Conservation (phyloP, 139 green algal genomes). For the Chara braunii region DNA sequence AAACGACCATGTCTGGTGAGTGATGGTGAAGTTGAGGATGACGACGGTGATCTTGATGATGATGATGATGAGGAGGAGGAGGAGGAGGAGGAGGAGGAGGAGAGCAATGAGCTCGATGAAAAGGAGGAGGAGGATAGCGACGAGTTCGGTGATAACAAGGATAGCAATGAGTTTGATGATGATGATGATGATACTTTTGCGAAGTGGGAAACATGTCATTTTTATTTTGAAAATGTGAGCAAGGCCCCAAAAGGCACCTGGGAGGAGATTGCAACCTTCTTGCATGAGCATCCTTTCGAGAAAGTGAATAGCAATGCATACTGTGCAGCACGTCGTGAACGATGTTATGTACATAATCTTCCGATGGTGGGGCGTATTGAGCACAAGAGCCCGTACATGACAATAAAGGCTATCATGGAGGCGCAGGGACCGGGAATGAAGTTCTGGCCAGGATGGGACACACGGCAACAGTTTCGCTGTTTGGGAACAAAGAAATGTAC, state of each 20-base stretch:
- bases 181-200: background rate
- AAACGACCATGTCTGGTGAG: too few relatives aligned
- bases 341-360: slow-evolving; percentile 13
- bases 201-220: background rate
- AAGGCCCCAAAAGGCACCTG: background rate
- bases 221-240: slow-evolving; percentile 18
- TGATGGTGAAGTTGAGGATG: too few relatives aligned
- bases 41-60: background rate
- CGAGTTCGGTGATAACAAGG: background rate
- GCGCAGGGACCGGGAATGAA: background rate
- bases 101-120: background rate
- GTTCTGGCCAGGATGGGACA: background rate
- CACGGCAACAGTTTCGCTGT: background rate
- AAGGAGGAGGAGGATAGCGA: background rate
- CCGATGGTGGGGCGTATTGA: background rate
- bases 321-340: background rate
- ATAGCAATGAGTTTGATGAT: background rate
- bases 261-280: background rate
- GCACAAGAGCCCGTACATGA: background rate
- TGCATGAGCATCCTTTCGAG: background rate
- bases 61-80: background rate
- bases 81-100: background rate
- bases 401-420: slow-evolving; percentile 1
- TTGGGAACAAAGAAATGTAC: background rate
- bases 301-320: background rate